Evolutionary conservation across 352 stramenopile species (phyloP), one percentile per base, ranked within the genome.

Genomic region (Phytophthora pluvialis): DNA sequence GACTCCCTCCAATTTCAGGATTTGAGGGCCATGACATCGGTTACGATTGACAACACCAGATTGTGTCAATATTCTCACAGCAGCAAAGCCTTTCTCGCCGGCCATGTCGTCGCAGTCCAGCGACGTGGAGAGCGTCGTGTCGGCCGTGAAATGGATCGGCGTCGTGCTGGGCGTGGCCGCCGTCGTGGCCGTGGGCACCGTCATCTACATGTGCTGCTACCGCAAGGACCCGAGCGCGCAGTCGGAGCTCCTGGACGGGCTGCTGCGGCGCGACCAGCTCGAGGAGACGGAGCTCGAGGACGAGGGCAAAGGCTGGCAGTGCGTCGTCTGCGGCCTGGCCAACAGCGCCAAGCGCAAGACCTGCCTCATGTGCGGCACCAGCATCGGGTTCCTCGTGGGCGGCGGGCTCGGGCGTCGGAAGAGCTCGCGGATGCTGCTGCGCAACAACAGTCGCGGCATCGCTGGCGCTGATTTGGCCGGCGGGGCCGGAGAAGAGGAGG

Each of bases 331-430:
- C 38, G 81, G 80, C 28, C 75, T 88, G 63, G 75, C 73, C 11
- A 91, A 91, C 66, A 62, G 49, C 26, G 25, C 67, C 16, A 61
- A 48, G 13, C 70, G 70, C 48, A 83, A 72, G 26, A 65, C 59
- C 18, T 91, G 83, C 45, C 67, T 91, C 54, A 90, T 91, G 81
- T 91, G 83, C 52, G 83, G 79, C 67, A 89, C 83, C 39, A 75
- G 57, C 69, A 73, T 73, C 25, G 56, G 53, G 1, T 78, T 80
- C 54, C 46, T 80, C 31, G 70, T 81, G 66, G 13, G 32, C 32
- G 32, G 33, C 3, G 60, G 52, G 47, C 66, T 89, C 1, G 61
- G 66, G 31, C 73, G 81, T 2, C 70, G 79, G 42, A 85, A 79
- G 48, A 92, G 82, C 60, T 88, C 83, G 10, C 67, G 73, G n/a